Evolutionary conservation across 2,329 filamentous ascomycete genomes (phyloP).

Genomic region (Hymenoscyphus linearis): DNA sequence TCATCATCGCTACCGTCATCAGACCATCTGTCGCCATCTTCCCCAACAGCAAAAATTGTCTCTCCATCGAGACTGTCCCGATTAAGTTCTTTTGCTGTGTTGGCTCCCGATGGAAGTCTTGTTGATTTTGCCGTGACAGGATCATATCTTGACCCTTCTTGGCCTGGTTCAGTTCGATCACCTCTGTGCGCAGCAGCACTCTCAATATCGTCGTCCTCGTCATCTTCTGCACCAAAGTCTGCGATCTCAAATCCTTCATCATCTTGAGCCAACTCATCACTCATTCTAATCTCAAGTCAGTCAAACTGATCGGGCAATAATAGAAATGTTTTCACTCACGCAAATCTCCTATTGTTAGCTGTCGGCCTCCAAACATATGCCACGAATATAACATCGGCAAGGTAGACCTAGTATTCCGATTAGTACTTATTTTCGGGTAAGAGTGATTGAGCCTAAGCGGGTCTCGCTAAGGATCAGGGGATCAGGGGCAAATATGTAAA

Average conservation of each 20-base stretch:
- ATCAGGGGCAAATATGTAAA: neutral
- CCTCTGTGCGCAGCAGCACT: slow-evolving; percentile 39
- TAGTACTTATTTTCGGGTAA: neutral
- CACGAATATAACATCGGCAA: slow-evolving; percentile 87
- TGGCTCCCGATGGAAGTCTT: slow-evolving; percentile 9
- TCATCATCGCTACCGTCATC: slow-evolving; percentile 65
- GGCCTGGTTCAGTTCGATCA: slow-evolving; percentile 37
- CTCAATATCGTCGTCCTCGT: slow-evolving; percentile 54
- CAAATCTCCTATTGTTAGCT: slow-evolving; percentile 92
- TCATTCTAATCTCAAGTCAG: slow-evolving; percentile 54
- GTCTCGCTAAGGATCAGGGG: neutral
- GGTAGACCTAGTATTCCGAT: slow-evolving; percentile 45
- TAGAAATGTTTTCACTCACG: slow-evolving; percentile 32
- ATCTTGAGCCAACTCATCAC: slow-evolving; percentile 96
- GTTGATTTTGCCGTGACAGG: slow-evolving; percentile 23
- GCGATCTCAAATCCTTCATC: slow-evolving; percentile 97
- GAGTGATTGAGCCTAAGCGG: neutral
- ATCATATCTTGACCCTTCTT: slow-evolving; percentile 33
- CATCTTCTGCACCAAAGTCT: slow-evolving; percentile 70
- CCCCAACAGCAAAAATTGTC: slow-evolving; percentile 92
- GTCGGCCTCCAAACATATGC: slow-evolving; percentile 96
- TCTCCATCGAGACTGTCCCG: slow-evolving; percentile 73
- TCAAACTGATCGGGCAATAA: neutral
- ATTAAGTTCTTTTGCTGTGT: slow-evolving; percentile 35
- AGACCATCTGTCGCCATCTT: slow-evolving; percentile 75